These are phyloP conservation scores for Mycosarcoma maydis DNA, from an alignment of 1,284 basidiomycete species.

Conservation along the genomic window DNA sequence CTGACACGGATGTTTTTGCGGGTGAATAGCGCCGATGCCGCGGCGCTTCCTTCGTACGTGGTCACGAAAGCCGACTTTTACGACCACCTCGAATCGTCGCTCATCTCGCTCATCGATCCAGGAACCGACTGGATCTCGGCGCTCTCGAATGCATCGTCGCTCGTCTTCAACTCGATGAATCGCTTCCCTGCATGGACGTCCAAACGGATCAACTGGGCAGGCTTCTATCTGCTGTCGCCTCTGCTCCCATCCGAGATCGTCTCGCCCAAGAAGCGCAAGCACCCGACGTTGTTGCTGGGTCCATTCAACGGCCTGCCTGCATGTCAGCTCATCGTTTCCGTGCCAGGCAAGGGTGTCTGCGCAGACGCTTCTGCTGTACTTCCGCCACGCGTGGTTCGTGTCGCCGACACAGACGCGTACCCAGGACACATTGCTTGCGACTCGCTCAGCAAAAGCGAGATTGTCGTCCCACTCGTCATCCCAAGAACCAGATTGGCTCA, in stretches of 20 bases:
- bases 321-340: conserved; percentile 64
- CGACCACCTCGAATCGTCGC: conserved; percentile 61
- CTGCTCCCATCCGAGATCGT: conserved; percentile 54
- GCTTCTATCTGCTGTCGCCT: conserved; percentile 68
- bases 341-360: conserved; percentile 67
- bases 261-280: background rate
- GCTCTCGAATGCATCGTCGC: conserved; percentile 60
- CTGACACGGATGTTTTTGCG: background rate
- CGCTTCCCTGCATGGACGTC: conserved; percentile 49
- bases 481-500: conserved; percentile 33
- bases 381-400: conserved; percentile 60
- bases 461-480: conserved; percentile 67
- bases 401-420: conserved; percentile 65
- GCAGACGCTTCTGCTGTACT: conserved; percentile 64
- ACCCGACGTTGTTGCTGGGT: conserved; percentile 64
- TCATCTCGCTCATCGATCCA: conserved; percentile 59
- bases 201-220: conserved; percentile 66
- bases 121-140: conserved; percentile 61
- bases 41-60: conserved; percentile 76
- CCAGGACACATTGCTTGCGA: conserved; percentile 69
- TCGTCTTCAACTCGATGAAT: conserved; percentile 63
- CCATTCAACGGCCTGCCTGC: conserved; percentile 69
- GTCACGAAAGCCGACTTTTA: conserved; percentile 65
- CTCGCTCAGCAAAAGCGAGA: conserved; percentile 66
- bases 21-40: conserved; percentile 69